phyloP scores from a whole-genome alignment of 179 eudicot genomes.

The Carnegiea gigantea region DNA sequence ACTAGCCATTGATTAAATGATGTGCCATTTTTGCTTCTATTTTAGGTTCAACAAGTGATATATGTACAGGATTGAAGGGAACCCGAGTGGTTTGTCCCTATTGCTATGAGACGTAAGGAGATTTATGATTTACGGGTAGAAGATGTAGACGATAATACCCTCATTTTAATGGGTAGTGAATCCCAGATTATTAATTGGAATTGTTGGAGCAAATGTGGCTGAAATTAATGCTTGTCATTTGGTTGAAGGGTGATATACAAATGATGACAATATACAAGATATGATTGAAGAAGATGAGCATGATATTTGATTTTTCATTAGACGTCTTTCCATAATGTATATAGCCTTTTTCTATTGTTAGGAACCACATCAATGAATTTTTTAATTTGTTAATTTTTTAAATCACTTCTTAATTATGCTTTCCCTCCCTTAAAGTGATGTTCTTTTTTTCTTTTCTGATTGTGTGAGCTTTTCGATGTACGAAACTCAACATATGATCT shows the following conservation, averaged over 20 bases:
- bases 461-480: too few relatives aligned
- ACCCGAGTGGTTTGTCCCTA: too few relatives aligned
- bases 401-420: too few relatives aligned
- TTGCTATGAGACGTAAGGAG: background rate
- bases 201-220: background rate
- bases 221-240: background rate
- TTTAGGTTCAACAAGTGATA: slow-evolving; percentile 8
- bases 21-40: slow-evolving; percentile 12
- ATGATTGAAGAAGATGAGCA: background rate
- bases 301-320: too few relatives aligned
- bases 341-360: too few relatives aligned
- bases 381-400: too few relatives aligned
- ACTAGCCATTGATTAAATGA: background rate
- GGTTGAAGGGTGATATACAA: background rate
- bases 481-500: too few relatives aligned
- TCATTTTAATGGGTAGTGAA: background rate
- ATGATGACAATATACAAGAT: slow-evolving; percentile 7
- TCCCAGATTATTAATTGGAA: background rate
- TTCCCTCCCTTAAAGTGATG: too few relatives aligned
- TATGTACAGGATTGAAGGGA: background rate
- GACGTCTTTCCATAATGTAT: too few relatives aligned
- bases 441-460: too few relatives aligned
- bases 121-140: background rate
- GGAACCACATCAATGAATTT: too few relatives aligned
- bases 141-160: background rate